Evolutionary conservation across 371 early-diverging fungal genomes (phyloP).

Genomic region (Zopfochytrium polystomum): DNA sequence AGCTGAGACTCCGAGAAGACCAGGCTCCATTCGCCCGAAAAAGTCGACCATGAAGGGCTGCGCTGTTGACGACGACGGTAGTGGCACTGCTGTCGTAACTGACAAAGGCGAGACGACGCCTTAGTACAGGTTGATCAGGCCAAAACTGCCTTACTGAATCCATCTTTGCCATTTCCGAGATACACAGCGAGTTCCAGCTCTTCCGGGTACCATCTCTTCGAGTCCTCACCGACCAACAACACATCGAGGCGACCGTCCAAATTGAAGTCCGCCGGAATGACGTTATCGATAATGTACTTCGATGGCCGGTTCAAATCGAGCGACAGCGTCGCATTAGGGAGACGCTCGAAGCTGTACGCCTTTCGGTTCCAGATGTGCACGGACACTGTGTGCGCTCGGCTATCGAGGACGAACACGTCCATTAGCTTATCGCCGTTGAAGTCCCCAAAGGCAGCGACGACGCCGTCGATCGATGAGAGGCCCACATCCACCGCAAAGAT

Average conservation of each 20-base stretch:
- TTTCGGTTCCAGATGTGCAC: slow-evolving; percentile 63
- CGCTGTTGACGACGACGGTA: background rate
- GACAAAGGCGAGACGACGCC: background rate
- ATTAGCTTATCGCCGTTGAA: slow-evolving; percentile 81
- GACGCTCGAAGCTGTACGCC: background rate
- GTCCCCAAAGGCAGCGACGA: slow-evolving; percentile 57
- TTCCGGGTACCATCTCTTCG: slow-evolving; percentile 34
- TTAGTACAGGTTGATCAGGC: background rate
- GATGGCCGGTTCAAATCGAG: slow-evolving; percentile 10
- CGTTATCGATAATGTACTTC: slow-evolving; percentile 37
- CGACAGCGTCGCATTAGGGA: slow-evolving; percentile 18
- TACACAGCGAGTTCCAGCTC: slow-evolving; percentile 68
- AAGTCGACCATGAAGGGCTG: slow-evolving; percentile 82
- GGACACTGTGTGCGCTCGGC: slow-evolving; percentile 61
- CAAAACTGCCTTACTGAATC: slow-evolving; percentile 52
- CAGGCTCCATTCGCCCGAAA: slow-evolving; percentile 72
- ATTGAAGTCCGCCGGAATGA: slow-evolving; percentile 81
- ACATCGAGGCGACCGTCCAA: slow-evolving; percentile 84
- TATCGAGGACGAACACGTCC: slow-evolving; percentile 69
- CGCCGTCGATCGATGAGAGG: background rate
- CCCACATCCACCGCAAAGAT: background rate
- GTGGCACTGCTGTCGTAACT: background rate
- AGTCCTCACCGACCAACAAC: slow-evolving; percentile 62
- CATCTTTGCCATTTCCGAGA: slow-evolving; percentile 63
- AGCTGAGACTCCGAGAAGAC: slow-evolving; percentile 80